Evolutionary conservation across 2,329 filamentous ascomycete genomes (phyloP), one percentile per base, ranked within the genome.

Genomic region (Phialophora verrucosa): DNA sequence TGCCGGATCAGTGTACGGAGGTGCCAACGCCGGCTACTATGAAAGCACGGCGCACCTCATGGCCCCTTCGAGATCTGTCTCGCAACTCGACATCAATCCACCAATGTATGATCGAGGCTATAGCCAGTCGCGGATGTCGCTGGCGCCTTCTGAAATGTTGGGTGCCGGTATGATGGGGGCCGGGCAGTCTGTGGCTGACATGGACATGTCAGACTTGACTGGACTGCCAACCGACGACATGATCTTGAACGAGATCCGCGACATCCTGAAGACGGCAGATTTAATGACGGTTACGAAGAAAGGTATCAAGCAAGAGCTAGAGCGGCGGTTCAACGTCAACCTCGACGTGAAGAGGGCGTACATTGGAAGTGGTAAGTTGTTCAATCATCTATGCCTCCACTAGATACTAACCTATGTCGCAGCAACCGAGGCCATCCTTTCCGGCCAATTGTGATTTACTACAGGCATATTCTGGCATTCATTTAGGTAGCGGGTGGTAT

Each of bases 211-310:
- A 6, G 90, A 91, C 74, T 84, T 96, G 73, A 84, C 86, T 7
- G 88, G 90, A 64, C 80, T 97, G 75, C 95, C 95, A 0, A 91
- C 85, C 68, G 95, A 99, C 73, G 95, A 99, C 75, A 90, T 92
- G 11, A 84, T 99, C 58, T 82, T 99, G 69, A 90, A 92, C 0
- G 95, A 99, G 84, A 99, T 99, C 73, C 87, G 95, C 59, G 93
- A 97, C 75, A 97, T 99, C 70, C 83, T 99, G 69, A 87, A 89
- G 73, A 96, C 91, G 12, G 93, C 93, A 1, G 95, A 99, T 80
- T 82, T 99, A 75, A 99, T 99, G 95, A 93, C 88, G 4, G 92
- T 99, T 51, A 99, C 95, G 71, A 99, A 99, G 88, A 99, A 99
- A 87, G 92, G 91, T 74, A 91, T 99, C 80, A 98, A 98, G 85